phyloP scores from a whole-genome alignment of 2,329 filamentous ascomycete genomes.

The Fusarium begoniae region DNA sequence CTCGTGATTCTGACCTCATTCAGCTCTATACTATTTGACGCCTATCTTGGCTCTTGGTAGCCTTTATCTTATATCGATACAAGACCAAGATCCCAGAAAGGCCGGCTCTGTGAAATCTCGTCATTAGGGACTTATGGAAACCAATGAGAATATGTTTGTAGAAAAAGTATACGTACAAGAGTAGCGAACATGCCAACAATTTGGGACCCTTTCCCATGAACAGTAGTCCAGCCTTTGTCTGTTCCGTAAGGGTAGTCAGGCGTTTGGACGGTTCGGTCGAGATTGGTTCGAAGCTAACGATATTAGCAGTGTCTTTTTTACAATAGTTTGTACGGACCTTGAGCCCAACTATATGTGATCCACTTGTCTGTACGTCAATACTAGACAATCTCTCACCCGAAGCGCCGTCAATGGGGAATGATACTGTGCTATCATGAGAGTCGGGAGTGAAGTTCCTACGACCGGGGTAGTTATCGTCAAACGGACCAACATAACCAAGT shows the following conservation, averaged over 20 bases:
- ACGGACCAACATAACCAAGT: background rate
- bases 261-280: background rate
- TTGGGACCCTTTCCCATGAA: background rate
- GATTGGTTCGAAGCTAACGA: background rate
- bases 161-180: background rate
- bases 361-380: background rate
- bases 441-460: background rate
- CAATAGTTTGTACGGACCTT: too few species aligned
- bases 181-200: background rate
- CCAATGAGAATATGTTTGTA: accelerated
- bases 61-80: background rate
- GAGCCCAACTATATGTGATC: background rate
- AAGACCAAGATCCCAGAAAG: background rate
- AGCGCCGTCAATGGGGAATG: background rate
- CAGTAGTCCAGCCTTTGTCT: background rate
- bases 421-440: background rate
- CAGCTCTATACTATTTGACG: background rate
- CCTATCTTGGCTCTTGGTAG: background rate
- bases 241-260: background rate
- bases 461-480: background rate
- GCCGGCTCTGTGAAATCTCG: background rate
- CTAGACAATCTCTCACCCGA: background rate
- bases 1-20: accelerated
- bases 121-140: background rate
- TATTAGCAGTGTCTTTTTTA: background rate